Evolutionary conservation across 345 rosid species (phyloP).

Genomic region (Gossypium rotundifolium): DNA sequence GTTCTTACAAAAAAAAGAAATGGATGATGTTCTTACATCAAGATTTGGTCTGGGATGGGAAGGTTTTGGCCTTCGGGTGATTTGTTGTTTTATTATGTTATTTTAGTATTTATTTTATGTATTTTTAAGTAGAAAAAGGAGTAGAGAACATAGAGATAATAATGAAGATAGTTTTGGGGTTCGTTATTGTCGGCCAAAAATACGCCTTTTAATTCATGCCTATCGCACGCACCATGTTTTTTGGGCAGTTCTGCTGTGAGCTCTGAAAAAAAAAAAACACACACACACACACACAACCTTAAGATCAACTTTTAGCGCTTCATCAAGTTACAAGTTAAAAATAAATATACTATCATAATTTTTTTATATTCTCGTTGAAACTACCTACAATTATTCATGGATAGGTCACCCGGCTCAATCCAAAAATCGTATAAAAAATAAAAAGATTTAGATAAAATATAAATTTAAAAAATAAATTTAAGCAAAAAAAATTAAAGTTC

Average conservation of each 20-base stretch:
- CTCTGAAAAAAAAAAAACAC: too few relatives aligned
- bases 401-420: rapidly evolving
- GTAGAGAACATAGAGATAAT: background rate
- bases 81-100: background rate
- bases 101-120: background rate
- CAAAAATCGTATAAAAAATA: too few relatives aligned
- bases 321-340: too few relatives aligned
- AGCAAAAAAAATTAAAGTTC: rapidly evolving
- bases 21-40: background rate
- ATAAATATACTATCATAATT: too few relatives aligned
- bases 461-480: rapidly evolving
- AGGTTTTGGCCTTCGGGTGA: background rate
- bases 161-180: background rate
- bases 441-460: rapidly evolving
- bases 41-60: background rate
- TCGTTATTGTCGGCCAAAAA: background rate
- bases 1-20: background rate
- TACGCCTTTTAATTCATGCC: background rate
- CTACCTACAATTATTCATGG: too few relatives aligned
- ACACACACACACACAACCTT: too few relatives aligned
- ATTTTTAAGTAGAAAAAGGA: background rate
- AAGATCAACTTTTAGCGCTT: too few relatives aligned
- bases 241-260: background rate
- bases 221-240: background rate
- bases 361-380: too few relatives aligned